Conservation (phyloP, 208 protist genomes). For the Leishmania lainsoni region DNA sequence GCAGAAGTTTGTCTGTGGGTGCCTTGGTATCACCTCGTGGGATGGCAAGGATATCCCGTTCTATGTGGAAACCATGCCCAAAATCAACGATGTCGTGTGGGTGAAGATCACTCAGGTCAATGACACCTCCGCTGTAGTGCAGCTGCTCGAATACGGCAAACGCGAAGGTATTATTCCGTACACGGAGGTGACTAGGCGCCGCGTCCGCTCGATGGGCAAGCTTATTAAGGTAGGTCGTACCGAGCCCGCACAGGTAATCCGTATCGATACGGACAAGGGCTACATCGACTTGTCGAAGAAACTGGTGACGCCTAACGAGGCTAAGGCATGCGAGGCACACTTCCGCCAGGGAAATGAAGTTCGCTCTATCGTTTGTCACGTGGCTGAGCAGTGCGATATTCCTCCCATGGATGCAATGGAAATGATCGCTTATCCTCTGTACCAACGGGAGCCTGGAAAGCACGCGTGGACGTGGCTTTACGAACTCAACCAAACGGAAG, state of each 20-base stretch:
- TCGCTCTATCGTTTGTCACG: slow-evolving; percentile 96
- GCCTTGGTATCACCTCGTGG: slow-evolving; percentile 77
- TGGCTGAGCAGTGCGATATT: slow-evolving; percentile 89
- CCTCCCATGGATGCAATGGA: slow-evolving; percentile 84
- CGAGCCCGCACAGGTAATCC: slow-evolving; percentile 97
- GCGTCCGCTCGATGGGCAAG: slow-evolving; percentile 99
- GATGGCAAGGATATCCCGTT: slow-evolving; percentile 75
- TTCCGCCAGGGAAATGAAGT: slow-evolving; percentile 97
- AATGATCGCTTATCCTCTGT: slow-evolving; percentile 97
- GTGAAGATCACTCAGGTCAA: slow-evolving; percentile 95
- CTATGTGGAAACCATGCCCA: slow-evolving; percentile 87
- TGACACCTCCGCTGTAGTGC: slow-evolving; percentile 93
- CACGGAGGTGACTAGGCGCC: slow-evolving; percentile 96
- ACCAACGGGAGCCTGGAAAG: slow-evolving; percentile 73
- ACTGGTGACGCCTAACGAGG: slow-evolving; percentile 95
- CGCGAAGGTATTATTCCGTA: slow-evolving; percentile 99
- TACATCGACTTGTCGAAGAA: slow-evolving; percentile 99
- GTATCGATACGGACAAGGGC: slow-evolving; percentile 99
- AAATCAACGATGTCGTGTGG: slow-evolving; percentile 98
- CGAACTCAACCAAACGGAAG: slow-evolving; percentile 71
- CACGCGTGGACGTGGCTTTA: slow-evolving; percentile 82
- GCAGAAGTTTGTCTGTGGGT: slow-evolving; percentile 76
- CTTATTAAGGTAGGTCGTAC: slow-evolving; percentile 97
- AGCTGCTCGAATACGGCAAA: slow-evolving; percentile 98
- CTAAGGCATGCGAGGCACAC: slow-evolving; percentile 92